These are phyloP conservation scores for Monosporozyma aquatica DNA, from an alignment of 805 yeast genomes.

Conservation along the genomic window DNA sequence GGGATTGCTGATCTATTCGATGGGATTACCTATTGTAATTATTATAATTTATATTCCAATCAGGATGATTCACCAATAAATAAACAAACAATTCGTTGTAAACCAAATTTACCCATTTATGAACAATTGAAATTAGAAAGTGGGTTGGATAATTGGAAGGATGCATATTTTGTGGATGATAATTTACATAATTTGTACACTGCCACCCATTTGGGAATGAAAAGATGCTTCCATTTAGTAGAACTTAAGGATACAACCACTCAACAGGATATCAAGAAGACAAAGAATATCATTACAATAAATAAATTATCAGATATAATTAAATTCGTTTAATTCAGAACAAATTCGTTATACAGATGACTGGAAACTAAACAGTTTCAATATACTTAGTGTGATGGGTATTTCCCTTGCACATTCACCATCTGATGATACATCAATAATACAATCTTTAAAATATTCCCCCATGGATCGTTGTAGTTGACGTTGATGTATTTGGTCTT, in stretches of 20 bases:
- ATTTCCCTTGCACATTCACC: constrained; percentile 20
- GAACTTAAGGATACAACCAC: constrained; percentile 36
- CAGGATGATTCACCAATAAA: no score
- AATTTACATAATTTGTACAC: constrained; percentile 69
- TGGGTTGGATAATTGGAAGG: constrained; percentile 31
- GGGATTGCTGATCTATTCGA: constrained; percentile 87
- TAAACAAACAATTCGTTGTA: constrained; percentile 73
- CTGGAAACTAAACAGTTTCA: constrained; percentile 12
- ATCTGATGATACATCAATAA: constrained; percentile 15
- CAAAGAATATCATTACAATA: background rate
- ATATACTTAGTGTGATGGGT: constrained; percentile 15
- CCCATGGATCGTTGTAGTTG: constrained; percentile 4
- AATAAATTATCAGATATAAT: background rate
- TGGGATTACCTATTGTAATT: constrained; percentile 87
- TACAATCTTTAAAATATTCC: constrained; percentile 17
- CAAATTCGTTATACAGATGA: background rate
- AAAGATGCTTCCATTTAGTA: constrained; percentile 57
- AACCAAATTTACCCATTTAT: constrained; percentile 71
- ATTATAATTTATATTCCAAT: constrained; percentile 36
- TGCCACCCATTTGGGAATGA: constrained; percentile 64
- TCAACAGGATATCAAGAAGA: constrained; percentile 10
- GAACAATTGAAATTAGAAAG: constrained; percentile 54
- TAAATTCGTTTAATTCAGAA: constrained; percentile 2
- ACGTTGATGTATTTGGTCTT: background rate
- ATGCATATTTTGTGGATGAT: constrained; percentile 78